Evolutionary conservation across 2,329 filamentous ascomycete genomes (phyloP).

Genomic region (Alternaria hordeiaustralica): DNA sequence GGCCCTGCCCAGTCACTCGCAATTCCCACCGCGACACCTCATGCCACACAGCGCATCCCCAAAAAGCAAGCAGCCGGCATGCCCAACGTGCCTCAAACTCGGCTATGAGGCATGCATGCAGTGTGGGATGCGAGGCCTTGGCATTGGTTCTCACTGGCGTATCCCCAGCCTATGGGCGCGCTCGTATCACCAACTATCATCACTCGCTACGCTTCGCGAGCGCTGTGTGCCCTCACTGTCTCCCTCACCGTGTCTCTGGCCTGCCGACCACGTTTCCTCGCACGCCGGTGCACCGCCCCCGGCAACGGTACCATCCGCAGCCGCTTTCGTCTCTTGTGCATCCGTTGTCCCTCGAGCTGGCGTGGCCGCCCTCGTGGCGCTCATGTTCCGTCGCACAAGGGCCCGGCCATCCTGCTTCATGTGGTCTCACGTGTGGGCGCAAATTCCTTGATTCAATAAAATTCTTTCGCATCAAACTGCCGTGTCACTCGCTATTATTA

Average conservation of each 20-base stretch:
- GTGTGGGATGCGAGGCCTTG: slow-evolving; percentile 27
- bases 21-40: slow-evolving; percentile 10
- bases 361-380: slow-evolving; percentile 48
- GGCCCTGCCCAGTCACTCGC: slow-evolving; percentile 5
- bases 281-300: slow-evolving; percentile 20
- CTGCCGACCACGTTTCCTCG: slow-evolving; percentile 39
- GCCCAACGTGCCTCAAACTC: slow-evolving; percentile 20
- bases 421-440: slow-evolving; percentile 44
- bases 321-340: slow-evolving; percentile 29
- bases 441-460: slow-evolving; percentile 43
- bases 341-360: slow-evolving; percentile 36
- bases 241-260: slow-evolving; percentile 25
- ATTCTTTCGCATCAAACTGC: slow-evolving; percentile 39
- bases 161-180: slow-evolving; percentile 19
- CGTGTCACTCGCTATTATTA: slow-evolving; percentile 48
- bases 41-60: slow-evolving; percentile 15
- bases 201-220: slow-evolving; percentile 28
- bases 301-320: slow-evolving; percentile 34
- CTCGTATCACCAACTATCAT: slow-evolving; percentile 36
- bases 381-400: slow-evolving; percentile 35
- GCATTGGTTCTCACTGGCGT: slow-evolving; percentile 27
- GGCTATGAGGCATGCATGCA: slow-evolving; percentile 30
- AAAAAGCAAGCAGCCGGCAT: slow-evolving; percentile 26
- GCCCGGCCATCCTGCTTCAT: slow-evolving; percentile 41
- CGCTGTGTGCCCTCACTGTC: slow-evolving; percentile 26